A percentile compares a stretch with the other conserved stretches of the same genome.
phyloP scores from a whole-genome alignment of 2,329 filamentous ascomycete genomes.

The Neurospora sp. region DNA sequence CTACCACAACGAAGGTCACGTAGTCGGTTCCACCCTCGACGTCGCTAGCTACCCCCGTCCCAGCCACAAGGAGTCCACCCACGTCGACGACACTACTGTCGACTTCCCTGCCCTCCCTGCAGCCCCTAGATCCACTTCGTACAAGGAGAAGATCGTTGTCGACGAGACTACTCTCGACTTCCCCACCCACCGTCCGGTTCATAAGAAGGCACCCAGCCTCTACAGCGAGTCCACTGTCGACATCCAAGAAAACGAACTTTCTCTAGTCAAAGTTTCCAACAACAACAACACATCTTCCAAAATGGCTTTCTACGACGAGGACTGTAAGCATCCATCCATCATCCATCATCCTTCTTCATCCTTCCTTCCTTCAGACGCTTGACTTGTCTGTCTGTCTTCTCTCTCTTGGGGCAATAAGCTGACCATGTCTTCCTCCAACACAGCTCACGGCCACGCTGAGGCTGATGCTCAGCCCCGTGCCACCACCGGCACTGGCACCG shows the following conservation, averaged over 20 bases:
- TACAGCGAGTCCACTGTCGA: conserved; percentile 26
- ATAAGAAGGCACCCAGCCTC: conserved; percentile 26
- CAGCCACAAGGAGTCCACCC: conserved; percentile 34
- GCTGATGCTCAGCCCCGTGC: conserved; percentile 38
- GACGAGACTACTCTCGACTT: conserved; percentile 22
- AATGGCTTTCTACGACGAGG: conserved; percentile 58
- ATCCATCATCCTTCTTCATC: conserved; percentile 2
- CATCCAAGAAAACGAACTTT: conserved; percentile 10
- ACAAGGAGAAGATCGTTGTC: conserved; percentile 23
- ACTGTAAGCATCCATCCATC: conserved; percentile 33
- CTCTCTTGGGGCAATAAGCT: background rate
- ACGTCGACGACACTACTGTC: conserved; percentile 48
- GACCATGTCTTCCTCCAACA: conserved; percentile 42
- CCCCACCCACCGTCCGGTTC: conserved; percentile 35
- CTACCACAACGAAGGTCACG: conserved; percentile 30
- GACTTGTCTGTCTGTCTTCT: background rate
- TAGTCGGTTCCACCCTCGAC: conserved; percentile 28
- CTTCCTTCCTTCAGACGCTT: conserved; percentile 1
- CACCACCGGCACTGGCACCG: conserved; percentile 24
- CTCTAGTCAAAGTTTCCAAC: background rate
- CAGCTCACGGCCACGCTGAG: conserved; percentile 37
- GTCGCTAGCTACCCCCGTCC: conserved; percentile 19
- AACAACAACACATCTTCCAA: conserved; percentile 26
- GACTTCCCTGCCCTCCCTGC: conserved; percentile 16
- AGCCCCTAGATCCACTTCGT: conserved; percentile 15